These are phyloP conservation scores for Fusarium coicis DNA, from an alignment of 2,329 filamentous ascomycete genomes.

Conservation along the genomic window DNA sequence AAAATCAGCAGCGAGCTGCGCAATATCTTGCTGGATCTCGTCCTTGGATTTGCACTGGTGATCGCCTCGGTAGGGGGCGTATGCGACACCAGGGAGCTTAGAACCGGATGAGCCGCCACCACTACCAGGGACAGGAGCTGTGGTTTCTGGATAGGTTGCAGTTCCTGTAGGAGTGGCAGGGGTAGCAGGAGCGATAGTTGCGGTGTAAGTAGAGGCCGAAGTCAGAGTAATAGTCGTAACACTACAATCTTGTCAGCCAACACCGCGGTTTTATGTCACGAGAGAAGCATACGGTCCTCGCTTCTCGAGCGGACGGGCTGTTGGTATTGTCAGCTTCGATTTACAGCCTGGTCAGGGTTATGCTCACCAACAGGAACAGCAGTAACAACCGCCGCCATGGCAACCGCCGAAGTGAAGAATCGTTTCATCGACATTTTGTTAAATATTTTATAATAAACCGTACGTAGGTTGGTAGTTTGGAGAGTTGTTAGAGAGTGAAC, in stretches of 20 bases:
- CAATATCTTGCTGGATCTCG: conserved; percentile 74
- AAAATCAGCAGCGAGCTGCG: conserved; percentile 63
- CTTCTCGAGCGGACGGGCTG: conserved; percentile 26
- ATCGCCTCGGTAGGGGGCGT: conserved; percentile 61
- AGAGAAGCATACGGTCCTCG: conserved; percentile 24
- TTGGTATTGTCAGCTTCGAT: neutral
- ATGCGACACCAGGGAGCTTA: conserved; percentile 56
- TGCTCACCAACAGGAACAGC: conserved; percentile 42
- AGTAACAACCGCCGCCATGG: conserved; percentile 34
- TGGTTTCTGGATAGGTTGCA: conserved; percentile 1
- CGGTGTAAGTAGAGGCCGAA: conserved; percentile 32
- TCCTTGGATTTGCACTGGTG: conserved; percentile 73
- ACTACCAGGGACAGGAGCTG: neutral
- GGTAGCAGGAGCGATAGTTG: conserved; percentile 20
- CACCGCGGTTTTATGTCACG: neutral
- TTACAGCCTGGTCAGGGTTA: too few species aligned
- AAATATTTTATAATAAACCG: neutral
- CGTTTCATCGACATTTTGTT: conserved; percentile 35
- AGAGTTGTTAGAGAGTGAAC: conserved; percentile 19
- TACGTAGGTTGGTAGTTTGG: neutral
- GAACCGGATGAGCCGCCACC: conserved; percentile 1
- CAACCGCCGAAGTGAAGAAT: conserved; percentile 41
- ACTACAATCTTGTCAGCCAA: conserved; percentile 6
- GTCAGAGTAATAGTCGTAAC: conserved; percentile 30
- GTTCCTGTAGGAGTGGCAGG: neutral